Evolutionary conservation across 805 yeast genomes (phyloP).

Genomic region (Cyberlindnera misumaiensis): DNA sequence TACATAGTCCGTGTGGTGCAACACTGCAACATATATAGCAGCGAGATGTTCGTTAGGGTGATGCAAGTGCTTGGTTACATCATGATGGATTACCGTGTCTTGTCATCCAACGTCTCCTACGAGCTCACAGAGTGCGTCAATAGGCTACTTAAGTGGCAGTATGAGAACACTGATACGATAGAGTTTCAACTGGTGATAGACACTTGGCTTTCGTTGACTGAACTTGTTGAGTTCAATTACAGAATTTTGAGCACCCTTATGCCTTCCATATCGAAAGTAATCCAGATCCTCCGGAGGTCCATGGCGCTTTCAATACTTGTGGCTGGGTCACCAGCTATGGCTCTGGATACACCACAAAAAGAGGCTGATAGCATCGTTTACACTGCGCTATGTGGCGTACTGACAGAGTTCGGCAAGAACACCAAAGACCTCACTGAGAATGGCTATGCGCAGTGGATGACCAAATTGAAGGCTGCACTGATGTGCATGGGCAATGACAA

Average conservation of each 20-base stretch:
- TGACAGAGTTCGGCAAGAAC: constrained; percentile 1
- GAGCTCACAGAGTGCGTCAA: background rate
- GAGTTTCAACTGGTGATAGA: background rate
- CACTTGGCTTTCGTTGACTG: constrained; percentile 4
- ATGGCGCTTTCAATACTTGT: constrained; percentile 3
- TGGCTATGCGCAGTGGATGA: constrained; percentile 5
- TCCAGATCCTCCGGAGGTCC: constrained; percentile 1
- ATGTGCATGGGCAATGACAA: constrained; percentile 4
- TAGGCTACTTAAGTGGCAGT: background rate
- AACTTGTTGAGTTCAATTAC: background rate
- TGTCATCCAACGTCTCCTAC: background rate
- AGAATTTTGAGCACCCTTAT: constrained; percentile 6
- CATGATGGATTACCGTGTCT: constrained; percentile 10
- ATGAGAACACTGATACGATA: background rate
- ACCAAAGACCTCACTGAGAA: background rate
- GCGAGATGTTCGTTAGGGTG: background rate
- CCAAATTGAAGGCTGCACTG: constrained; percentile 5
- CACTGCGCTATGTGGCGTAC: background rate
- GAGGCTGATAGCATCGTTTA: constrained; percentile 5
- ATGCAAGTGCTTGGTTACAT: constrained; percentile 4
- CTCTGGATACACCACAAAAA: background rate
- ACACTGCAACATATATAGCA: background rate
- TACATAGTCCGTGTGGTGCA: constrained; percentile 3
- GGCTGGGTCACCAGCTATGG: background rate
- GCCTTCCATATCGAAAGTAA: background rate